Evolutionary conservation across 352 stramenopile genomes (phyloP).

Genomic region (Blastocystis sp.): DNA sequence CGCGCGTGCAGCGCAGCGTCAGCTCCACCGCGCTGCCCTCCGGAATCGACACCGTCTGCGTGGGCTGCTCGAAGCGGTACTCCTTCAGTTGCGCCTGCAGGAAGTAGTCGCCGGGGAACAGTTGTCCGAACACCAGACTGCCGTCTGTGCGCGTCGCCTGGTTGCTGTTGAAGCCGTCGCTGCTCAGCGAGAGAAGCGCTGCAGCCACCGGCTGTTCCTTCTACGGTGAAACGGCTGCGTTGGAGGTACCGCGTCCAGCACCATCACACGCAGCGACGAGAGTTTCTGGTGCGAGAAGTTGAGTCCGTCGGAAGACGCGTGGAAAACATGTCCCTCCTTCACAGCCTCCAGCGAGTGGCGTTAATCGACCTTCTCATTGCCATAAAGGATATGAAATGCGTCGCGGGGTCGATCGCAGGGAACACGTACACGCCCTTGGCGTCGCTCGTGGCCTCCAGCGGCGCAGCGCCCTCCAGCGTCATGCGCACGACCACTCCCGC

Average conservation of each 20-base stretch:
- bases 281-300: conserved; percentile 42
- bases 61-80: neutral
- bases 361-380: neutral
- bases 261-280: neutral
- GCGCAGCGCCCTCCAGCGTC: neutral
- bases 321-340: conserved; percentile 23
- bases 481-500: neutral
- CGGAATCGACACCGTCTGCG: neutral
- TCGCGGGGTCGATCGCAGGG: neutral
- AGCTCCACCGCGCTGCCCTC: neutral
- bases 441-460: neutral
- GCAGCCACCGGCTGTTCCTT: neutral
- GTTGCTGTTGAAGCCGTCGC: neutral
- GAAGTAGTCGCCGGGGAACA: conserved; percentile 29
- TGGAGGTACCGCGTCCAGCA: neutral
- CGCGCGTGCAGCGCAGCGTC: neutral
- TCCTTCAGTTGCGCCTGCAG: conserved; percentile 40
- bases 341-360: neutral
- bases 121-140: neutral
- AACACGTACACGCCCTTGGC: neutral
- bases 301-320: conserved; percentile 6
- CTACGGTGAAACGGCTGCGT: neutral
- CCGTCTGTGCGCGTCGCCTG: neutral
- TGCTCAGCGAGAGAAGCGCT: neutral
- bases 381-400: neutral